Evolutionary conservation across 768 basidiomycete species (phyloP), one percentile per base, ranked within the genome.

Genomic region (Kwoniella botswanensis): DNA sequence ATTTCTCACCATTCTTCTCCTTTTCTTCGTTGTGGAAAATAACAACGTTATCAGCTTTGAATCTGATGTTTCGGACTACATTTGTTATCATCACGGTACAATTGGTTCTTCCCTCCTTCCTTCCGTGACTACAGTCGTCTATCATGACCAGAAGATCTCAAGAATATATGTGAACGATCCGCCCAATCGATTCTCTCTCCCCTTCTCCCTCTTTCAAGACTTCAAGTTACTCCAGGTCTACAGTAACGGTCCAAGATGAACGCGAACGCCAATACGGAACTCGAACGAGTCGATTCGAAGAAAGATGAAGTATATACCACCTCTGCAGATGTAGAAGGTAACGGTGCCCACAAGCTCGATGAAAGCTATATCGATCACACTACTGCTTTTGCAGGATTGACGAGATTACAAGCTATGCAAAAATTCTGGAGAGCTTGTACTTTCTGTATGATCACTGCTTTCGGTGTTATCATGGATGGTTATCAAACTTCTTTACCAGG

Each of bases 381-480:
- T 2, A 65, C 66, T 6, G 66, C 66, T 59, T 67, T 67, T 29
- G 66, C 58, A 2, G 66, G 66, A 42, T 67, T 67, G n/a, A 44
- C 66, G 11, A 58, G 58, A 35, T 26, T 58, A 3, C 66, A 67
- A 53, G 66, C 66, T 2, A 50, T 60, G 43, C 18, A 50, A n/a
- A 67, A 50, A 35, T 67, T 67, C 66, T 67, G 66, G 66, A 65
- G 64, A 65, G 54, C 64, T 15, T 65, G 54, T 44, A 41, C 41
- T 3, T 65, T 65, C 55, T 65, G 64, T 21, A 12, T 57, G 17
- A 50, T 65, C 55, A 65, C 64, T 50, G 64, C 64, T 22, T 65
- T 65, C 22, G 64, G 64, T 56, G 64, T 65, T 4, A 22, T 65
- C 10, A 65, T 65, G 64, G 64, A 65, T 41, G 64, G 64, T 13